These are phyloP conservation scores for Colletotrichum sidae DNA, from an alignment of 2,329 filamentous ascomycete species.

Conservation along the genomic window DNA sequence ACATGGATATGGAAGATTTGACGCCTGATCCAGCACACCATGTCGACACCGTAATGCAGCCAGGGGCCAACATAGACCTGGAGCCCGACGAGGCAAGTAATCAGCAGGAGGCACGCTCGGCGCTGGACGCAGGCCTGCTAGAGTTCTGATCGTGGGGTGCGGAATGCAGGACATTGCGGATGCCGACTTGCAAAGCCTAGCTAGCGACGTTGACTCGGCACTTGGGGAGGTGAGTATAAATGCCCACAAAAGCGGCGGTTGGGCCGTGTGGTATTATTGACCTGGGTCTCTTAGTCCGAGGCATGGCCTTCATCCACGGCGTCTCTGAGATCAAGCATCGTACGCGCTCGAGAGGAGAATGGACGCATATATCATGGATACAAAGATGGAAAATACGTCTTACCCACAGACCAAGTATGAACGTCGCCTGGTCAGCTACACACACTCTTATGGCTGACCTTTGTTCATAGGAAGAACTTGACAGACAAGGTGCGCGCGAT, in stretches of 20 bases:
- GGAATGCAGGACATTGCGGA: constrained; percentile 25
- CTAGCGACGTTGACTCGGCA: constrained; percentile 43
- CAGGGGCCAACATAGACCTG: constrained; percentile 17
- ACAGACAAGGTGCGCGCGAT: constrained; percentile 43
- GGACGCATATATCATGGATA: constrained; percentile 53
- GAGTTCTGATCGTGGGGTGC: constrained; percentile 4
- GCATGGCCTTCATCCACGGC: constrained; percentile 47
- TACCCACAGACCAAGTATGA: constrained; percentile 52
- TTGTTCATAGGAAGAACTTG: constrained; percentile 48
- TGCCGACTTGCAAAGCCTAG: constrained; percentile 34
- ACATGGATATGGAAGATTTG: constrained; percentile 28
- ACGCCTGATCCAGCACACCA: constrained; percentile 20
- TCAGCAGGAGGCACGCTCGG: background rate
- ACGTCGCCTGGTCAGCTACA: background rate
- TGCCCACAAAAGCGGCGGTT: background rate
- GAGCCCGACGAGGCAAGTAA: constrained; percentile 36
- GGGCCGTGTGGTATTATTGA: background rate
- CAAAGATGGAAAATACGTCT: constrained; percentile 51
- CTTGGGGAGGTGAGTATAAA: constrained; percentile 42
- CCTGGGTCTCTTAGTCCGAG: constrained; percentile 35
- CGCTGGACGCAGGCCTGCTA: background rate
- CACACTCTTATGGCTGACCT: constrained; percentile 28
- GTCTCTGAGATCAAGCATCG: constrained; percentile 46
- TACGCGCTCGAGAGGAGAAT: constrained; percentile 48
- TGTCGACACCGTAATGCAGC: constrained; percentile 16